Evolutionary conservation across 176 grass and related monocot genomes (phyloP).

Genomic region (Phyllostachys edulis): DNA sequence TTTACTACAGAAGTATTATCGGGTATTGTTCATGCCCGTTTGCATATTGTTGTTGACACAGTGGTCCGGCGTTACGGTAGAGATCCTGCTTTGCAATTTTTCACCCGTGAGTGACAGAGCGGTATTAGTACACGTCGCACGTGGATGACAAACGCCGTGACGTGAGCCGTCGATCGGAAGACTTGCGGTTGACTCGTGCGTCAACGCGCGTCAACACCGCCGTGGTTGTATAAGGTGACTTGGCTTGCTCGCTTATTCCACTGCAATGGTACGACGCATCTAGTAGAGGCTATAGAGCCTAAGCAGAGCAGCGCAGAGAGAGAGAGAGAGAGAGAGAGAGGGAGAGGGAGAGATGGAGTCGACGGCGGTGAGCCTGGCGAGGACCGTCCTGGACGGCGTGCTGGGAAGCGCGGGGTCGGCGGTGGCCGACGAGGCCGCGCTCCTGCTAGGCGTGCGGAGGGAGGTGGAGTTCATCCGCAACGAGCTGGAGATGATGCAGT

Average conservation of each 20-base stretch:
- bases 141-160: background rate
- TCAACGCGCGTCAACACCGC: background rate
- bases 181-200: background rate
- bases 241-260: background rate
- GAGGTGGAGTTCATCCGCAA: constrained; percentile 43
- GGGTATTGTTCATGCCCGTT: too few relatives aligned
- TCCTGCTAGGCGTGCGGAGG: constrained; percentile 7
- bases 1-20: too few relatives aligned
- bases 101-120: too few relatives aligned
- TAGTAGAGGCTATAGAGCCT: too few relatives aligned
- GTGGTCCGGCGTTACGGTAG: too few relatives aligned
- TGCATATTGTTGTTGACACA: too few relatives aligned
- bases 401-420: constrained; percentile 19
- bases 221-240: background rate
- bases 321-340: too few relatives aligned
- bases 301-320: background rate
- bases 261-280: too few relatives aligned
- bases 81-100: too few relatives aligned
- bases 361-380: constrained; percentile 38
- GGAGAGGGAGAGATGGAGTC: constrained; percentile 16
- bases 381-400: constrained; percentile 41
- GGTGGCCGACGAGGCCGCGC: constrained; percentile 34
- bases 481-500: constrained; percentile 42
- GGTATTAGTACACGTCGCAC: background rate
- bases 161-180: background rate